Conservation (phyloP, 306 rosid genomes). For the Arachis stenosperma region DNA sequence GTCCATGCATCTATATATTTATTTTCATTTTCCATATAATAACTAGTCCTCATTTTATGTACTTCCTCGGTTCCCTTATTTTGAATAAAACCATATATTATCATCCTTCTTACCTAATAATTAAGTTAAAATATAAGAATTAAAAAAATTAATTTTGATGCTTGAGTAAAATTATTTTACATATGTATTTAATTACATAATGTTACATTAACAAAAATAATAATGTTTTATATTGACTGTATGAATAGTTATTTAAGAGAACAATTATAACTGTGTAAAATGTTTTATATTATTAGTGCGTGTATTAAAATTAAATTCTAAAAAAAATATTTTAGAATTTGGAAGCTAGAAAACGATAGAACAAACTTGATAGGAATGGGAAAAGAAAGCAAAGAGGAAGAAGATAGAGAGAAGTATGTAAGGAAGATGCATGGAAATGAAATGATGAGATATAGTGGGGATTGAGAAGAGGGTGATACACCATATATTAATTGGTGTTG, state of each 20-base stretch:
- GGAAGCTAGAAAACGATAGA: conserved; percentile 35
- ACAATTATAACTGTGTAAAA: too few relatives aligned
- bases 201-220: too few relatives aligned
- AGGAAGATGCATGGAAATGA: conserved; percentile 22
- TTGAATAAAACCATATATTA: conserved; percentile 30
- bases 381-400: not conserved
- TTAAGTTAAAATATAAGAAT: not conserved
- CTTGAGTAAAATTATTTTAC: too few relatives aligned
- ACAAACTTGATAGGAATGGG: not conserved
- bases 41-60: not conserved
- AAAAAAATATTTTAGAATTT: not conserved
- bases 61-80: conserved; percentile 28
- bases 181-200: too few relatives aligned
- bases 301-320: not conserved
- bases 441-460: conserved; percentile 1
- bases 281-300: too few relatives aligned
- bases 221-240: too few relatives aligned
- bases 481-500: too few relatives aligned
- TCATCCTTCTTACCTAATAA: conserved; percentile 37
- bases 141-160: too few relatives aligned
- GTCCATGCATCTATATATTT: not conserved
- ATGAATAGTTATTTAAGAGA: too few relatives aligned
- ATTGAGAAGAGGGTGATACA: not conserved
- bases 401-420: not conserved
- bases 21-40: not conserved